Evolutionary conservation across 106 monocot genomes (phyloP).

Genomic region (Dendrobium nobile): DNA sequence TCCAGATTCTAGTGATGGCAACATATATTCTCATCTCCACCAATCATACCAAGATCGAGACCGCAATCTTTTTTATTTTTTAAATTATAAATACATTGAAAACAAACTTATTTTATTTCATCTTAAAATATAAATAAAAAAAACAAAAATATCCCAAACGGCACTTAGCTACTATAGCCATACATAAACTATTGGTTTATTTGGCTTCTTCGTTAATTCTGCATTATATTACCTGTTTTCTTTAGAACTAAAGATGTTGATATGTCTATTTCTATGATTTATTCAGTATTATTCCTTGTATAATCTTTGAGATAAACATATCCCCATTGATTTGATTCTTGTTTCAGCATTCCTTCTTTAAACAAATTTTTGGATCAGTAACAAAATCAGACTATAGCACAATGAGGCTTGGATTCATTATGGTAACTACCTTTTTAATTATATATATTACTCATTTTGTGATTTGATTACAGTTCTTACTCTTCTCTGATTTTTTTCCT

Average conservation of each 20-base stretch:
- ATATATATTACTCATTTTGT: not conserved
- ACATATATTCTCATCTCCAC: no score
- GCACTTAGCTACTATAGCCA: no score
- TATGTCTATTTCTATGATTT: not conserved
- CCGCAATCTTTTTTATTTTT: no score
- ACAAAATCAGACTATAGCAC: conserved; percentile 73
- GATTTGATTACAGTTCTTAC: not conserved
- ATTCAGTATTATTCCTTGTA: not conserved
- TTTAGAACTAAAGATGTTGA: not conserved
- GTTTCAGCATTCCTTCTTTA: conserved; percentile 75
- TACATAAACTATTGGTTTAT: not conserved
- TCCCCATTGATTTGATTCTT: not conserved
- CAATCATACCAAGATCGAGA: no score
- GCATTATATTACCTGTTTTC: not conserved
- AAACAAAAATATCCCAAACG: no score
- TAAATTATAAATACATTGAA: no score
- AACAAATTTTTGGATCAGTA: conserved; percentile 87
- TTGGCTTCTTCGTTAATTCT: not conserved
- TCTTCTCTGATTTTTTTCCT: not conserved
- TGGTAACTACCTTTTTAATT: conserved; percentile 29
- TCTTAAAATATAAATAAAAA: no score
- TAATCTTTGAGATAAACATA: not conserved
- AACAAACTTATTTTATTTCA: no score
- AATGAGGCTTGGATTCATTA: conserved; percentile 76
- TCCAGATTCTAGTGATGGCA: no score